These are phyloP conservation scores for Cyphellophora attinorum DNA, from an alignment of 2,329 filamentous ascomycete genomes.

Conservation along the genomic window DNA sequence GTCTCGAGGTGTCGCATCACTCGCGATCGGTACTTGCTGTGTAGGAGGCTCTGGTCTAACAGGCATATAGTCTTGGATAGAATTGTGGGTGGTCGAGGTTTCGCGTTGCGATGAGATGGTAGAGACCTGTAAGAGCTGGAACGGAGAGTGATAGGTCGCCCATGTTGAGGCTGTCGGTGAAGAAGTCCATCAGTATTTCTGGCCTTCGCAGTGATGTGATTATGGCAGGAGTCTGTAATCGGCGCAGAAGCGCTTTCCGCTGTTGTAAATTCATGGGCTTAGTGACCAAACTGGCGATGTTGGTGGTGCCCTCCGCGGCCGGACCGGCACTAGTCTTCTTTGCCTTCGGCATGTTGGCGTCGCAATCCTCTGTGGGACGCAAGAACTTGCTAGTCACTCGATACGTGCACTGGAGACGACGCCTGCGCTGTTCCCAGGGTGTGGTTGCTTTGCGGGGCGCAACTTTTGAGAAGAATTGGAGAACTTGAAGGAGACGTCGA, in stretches of 20 bases:
- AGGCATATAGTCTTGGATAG: conserved; percentile 91
- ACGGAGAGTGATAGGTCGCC: conserved; percentile 73
- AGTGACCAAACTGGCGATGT: conserved; percentile 8
- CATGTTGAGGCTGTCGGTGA: conserved; percentile 85
- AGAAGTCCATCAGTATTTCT: conserved; percentile 87
- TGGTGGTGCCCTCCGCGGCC: not conserved
- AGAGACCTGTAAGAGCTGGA: conserved; percentile 82
- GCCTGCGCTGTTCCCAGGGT: too few relatives aligned
- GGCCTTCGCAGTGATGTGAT: conserved; percentile 68
- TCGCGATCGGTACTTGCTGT: conserved; percentile 86
- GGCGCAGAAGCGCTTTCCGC: conserved; percentile 64
- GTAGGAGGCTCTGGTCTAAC: conserved; percentile 72
- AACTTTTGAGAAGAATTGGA: too few relatives aligned
- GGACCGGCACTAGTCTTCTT: not conserved
- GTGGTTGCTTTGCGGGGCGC: too few relatives aligned
- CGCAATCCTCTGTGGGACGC: too few relatives aligned
- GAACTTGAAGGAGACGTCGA: too few relatives aligned
- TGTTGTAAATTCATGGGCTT: conserved; percentile 57
- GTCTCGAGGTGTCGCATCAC: conserved; percentile 90
- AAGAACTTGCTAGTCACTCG: too few relatives aligned
- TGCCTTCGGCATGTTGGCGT: not conserved
- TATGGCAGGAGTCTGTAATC: conserved; percentile 12
- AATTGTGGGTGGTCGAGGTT: conserved; percentile 96
- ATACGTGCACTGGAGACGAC: too few relatives aligned
- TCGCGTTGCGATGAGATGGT: conserved; percentile 84